Base-by-base conservation (phyloP, 345 rosid genomes). In the Salix arbutifolia region DNA sequence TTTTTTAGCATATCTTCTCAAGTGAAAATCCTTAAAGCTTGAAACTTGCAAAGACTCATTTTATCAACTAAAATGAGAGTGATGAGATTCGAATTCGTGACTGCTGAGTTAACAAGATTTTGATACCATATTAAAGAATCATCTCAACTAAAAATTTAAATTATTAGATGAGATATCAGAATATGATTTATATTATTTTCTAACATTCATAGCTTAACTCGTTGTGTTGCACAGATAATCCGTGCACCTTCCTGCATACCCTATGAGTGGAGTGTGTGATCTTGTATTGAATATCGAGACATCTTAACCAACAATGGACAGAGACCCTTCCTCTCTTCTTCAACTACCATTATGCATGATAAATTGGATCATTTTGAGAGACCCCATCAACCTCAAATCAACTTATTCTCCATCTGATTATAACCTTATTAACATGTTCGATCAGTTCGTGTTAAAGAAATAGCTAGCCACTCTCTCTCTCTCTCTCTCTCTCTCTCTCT, bases 251-350 rank as follows among this genome's bases (percentile, higher is more conserved):
- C 35, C 33, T 19, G 30, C 60, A 38, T 23, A 25, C 4, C 4
- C 50, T 3, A 21, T 9, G 76, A 40, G 26, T 17, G 76, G 10
- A 30, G 26, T 25, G 6, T 23, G 12, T 21, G 6, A 31, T 64
- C 14, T 31, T 46, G 33, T n/a, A n/a, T 19, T 66, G 12, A 66
- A 28, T 23, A 56, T 11, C 35, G 50, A 13, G 73, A 68, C 78
- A 76, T 10, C 67, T 53, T 67, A 50, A 56, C 78, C 60, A 53
- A 53, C 65, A 7, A 21, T 53, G 44, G 69, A 46, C 48, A 84
- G 67, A 69, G 25, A 65, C 38, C 76, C 30, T 40, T 70, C 40
- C 67, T 64, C 44, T 72, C 46, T 7, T 46, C 44, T 6, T 52
- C 73, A 71, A 38, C 84, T n/a, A 61, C 80, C 68, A 56, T 37